These are phyloP conservation scores for Rehmannia glutinosa DNA, from an alignment of 257 asterid species.

Conservation along the genomic window DNA sequence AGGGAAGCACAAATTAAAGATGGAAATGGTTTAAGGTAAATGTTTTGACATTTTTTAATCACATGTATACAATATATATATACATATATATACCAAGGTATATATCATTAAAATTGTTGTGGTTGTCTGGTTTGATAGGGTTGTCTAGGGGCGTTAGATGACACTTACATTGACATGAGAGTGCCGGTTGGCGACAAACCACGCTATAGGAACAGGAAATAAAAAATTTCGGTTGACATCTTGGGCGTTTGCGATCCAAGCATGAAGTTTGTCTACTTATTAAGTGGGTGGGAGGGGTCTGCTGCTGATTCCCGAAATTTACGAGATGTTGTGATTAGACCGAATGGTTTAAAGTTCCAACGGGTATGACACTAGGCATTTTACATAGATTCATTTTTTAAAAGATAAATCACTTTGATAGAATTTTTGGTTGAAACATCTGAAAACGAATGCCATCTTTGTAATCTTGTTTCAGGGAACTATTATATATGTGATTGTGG, in stretches of 20 bases:
- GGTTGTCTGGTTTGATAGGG: background rate
- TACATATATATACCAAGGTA: no score
- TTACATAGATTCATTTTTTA: no score
- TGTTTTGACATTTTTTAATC: background rate
- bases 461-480: no score
- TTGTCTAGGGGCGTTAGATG: background rate
- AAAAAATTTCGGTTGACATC: background rate
- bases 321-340: background rate
- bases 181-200: background rate
- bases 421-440: no score
- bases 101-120: no score
- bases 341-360: background rate
- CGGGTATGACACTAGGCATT: no score
- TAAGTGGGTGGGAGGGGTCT: background rate
- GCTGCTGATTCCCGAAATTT: background rate
- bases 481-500: no score
- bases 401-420: background rate
- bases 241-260: background rate
- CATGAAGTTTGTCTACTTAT: no score
- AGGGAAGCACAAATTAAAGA: background rate
- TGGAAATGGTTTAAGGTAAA: background rate
- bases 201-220: background rate
- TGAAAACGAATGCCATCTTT: no score
- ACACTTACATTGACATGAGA: background rate
- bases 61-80: no score